A percentile compares a stretch with the other conserved stretches of the same genome.
These are phyloP conservation scores for Peltaster fructicola DNA, from an alignment of 2,329 filamentous ascomycete genomes.

Conservation along the genomic window DNA sequence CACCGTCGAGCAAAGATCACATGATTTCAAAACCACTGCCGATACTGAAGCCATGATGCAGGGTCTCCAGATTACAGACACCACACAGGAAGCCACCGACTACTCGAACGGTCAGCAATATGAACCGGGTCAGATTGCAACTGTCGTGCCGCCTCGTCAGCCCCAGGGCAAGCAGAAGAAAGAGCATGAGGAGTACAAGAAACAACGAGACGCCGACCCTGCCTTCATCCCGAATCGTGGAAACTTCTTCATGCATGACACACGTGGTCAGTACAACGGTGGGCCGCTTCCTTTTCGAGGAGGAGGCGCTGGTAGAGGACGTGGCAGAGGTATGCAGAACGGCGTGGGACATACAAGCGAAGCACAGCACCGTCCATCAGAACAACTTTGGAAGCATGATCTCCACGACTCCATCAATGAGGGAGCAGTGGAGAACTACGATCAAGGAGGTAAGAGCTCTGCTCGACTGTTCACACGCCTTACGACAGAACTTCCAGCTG, in stretches of 20 bases:
- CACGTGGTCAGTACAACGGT: conserved; percentile 31
- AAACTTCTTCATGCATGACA: conserved; percentile 93
- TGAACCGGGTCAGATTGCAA: conserved; percentile 8
- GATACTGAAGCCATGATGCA: conserved; percentile 47
- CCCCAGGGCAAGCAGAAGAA: no score
- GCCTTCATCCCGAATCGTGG: conserved; percentile 88
- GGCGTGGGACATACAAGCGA: no score
- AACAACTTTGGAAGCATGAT: conserved; percentile 78
- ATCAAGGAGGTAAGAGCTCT: no score
- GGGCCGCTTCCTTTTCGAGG: conserved; percentile 9
- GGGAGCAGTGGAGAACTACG: conserved; percentile 8
- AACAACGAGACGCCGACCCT: conserved; percentile 73
- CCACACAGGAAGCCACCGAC: conserved; percentile 26
- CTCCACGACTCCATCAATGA: conserved; percentile 53
- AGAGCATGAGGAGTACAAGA: conserved; percentile 82
- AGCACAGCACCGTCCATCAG: conserved; percentile 48
- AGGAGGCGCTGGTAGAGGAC: conserved; percentile 34
- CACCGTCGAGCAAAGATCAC: no score
- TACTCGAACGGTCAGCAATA: no score
- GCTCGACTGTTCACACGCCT: conserved; percentile 10
- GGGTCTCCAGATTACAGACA: conserved; percentile 32
- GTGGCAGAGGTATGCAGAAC: conserved; percentile 36
- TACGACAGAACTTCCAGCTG: conserved; percentile 1
- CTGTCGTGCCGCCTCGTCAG: no score
- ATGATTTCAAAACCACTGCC: conserved; percentile 29